Conservation (phyloP, 2,329 filamentous ascomycete genomes). For the Aspergillus nomiae region DNA sequence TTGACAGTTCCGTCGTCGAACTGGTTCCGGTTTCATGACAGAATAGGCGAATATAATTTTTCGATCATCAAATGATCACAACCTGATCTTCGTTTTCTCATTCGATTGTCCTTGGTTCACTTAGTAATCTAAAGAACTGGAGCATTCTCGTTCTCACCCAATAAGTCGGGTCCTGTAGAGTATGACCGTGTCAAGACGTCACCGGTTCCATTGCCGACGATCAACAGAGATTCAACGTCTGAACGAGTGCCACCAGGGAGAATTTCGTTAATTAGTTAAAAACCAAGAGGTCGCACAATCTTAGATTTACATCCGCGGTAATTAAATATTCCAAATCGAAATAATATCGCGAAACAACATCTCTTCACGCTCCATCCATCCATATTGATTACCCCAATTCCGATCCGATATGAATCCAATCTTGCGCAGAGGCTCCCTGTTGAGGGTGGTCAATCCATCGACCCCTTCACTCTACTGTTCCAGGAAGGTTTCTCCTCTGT, state of each 20-base stretch:
- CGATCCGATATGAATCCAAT: not conserved
- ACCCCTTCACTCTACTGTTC: not conserved
- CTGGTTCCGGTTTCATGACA: not conserved
- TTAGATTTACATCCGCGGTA: not conserved
- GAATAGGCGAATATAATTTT: slow-evolving; percentile 8
- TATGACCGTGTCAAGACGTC: not conserved
- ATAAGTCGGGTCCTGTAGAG: too few species aligned
- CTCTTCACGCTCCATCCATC: not conserved
- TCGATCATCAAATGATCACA: not conserved
- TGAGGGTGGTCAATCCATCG: not conserved
- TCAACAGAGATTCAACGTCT: not conserved
- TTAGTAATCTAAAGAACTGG: not conserved
- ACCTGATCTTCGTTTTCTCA: not conserved
- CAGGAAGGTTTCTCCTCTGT: not conserved
- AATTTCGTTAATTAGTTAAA: not conserved
- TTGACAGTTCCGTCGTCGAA: not conserved
- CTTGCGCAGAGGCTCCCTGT: not conserved
- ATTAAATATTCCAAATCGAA: not conserved
- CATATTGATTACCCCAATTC: not conserved
- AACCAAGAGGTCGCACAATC: not conserved
- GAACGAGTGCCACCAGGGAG: not conserved
- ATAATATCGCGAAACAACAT: not conserved
- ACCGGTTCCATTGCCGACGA: not conserved
- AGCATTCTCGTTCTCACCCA: not conserved
- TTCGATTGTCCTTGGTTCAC: not conserved